Evolutionary conservation across 2,329 filamentous ascomycete species (phyloP).

Genomic region (Colletotrichum sp.): DNA sequence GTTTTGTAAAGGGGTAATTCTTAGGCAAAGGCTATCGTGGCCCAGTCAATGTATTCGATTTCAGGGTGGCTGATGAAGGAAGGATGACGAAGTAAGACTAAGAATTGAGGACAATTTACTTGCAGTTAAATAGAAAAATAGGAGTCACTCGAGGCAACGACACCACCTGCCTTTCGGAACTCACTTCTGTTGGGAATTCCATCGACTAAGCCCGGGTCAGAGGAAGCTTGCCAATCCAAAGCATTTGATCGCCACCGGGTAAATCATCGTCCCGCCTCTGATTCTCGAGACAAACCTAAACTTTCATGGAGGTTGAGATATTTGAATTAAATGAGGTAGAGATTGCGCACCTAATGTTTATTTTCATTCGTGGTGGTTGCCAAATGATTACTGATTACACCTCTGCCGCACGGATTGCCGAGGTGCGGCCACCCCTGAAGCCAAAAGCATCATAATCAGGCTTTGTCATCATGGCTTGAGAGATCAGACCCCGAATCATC

Average conservation of each 20-base stretch:
- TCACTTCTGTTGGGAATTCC: background rate
- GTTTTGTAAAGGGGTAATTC: background rate
- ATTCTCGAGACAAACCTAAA: rapidly evolving
- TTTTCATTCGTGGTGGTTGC: background rate
- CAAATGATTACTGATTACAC: background rate
- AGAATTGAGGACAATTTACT: rapidly evolving
- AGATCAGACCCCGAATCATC: background rate
- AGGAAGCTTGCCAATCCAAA: rapidly evolving
- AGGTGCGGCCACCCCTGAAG: background rate
- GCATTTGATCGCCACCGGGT: background rate
- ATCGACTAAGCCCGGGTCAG: background rate
- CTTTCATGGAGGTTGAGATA: background rate
- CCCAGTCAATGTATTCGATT: background rate
- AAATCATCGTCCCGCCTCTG: background rate
- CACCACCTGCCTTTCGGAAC: background rate
- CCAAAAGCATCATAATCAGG: background rate
- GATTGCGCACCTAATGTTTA: background rate
- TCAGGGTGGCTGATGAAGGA: background rate
- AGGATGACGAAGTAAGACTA: background rate
- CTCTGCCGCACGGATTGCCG: background rate
- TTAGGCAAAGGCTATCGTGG: background rate
- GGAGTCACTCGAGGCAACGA: rapidly evolving
- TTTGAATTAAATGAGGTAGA: background rate
- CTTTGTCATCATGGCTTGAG: background rate
- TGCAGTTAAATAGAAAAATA: background rate